These are phyloP conservation scores for Raffaelea arxii DNA, from an alignment of 2,329 filamentous ascomycete species.

Conservation along the genomic window DNA sequence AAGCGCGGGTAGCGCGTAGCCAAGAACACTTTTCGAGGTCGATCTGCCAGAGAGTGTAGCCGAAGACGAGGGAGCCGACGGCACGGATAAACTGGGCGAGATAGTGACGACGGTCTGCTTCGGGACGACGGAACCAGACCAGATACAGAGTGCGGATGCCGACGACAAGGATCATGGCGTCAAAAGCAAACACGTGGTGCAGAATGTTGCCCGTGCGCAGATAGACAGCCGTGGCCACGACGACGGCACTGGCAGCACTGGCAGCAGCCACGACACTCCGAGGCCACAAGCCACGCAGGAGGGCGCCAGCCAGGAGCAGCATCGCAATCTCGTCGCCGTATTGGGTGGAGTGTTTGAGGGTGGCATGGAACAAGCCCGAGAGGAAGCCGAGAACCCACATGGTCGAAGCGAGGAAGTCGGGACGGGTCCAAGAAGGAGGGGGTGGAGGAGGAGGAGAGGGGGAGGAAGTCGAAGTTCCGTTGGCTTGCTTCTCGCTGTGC, in stretches of 20 bases:
- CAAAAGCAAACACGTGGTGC: constrained; percentile 31
- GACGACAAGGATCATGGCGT: constrained; percentile 21
- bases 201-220: constrained; percentile 31
- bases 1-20: constrained; percentile 33
- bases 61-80: constrained; percentile 26
- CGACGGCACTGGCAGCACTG: constrained; percentile 28
- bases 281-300: constrained; percentile 40
- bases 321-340: constrained; percentile 50
- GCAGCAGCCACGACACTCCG: constrained; percentile 29
- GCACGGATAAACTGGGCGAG: constrained; percentile 10
- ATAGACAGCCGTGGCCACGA: constrained; percentile 31
- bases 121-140: constrained; percentile 16
- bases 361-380: constrained; percentile 35
- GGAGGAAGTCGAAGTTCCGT: not conserved
- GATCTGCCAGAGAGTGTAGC: constrained; percentile 47
- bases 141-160: constrained; percentile 25
- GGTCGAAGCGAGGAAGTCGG: constrained; percentile 31
- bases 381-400: constrained; percentile 30
- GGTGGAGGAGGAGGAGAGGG: not conserved
- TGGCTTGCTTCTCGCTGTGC: constrained; percentile 13
- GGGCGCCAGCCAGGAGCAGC: constrained; percentile 41
- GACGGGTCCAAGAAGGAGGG: constrained; percentile 11
- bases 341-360: constrained; percentile 30
- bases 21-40: constrained; percentile 41
- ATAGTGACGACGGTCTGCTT: constrained; percentile 3